Evolutionary conservation across 1,284 basidiomycete genomes (phyloP), one percentile per base, ranked within the genome.

Genomic region (Omphalotus olearius): DNA sequence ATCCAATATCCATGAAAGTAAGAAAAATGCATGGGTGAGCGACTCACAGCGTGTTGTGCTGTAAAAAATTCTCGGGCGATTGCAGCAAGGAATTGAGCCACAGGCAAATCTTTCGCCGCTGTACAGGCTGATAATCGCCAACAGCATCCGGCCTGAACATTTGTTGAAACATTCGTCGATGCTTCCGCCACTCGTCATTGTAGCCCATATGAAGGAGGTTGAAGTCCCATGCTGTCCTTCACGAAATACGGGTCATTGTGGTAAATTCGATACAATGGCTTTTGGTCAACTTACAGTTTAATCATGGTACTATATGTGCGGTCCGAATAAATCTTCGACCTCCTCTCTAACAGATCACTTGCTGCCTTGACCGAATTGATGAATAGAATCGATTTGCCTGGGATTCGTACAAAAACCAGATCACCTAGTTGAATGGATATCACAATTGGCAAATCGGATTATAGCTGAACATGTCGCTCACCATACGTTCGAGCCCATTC

Each of bases 241-340:
- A 47, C 33, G 16, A 23, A 20, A 18, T n/a, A 35, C 33, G 18
- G 33, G n/a, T 30, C 33, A 4, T 25, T 25, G 18, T 9, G 18
- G 6, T 18, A 25, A 3, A 18, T 18, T n/a, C 25, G 14, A 14
- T 20, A 43, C 6, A 47, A 23, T 23, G 23, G 5, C n/a, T 18
- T 18, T n/a, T 46, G 6, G 28, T 14, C 33, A 18, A 28, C 25
- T n/a, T n/a, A 50, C 41, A 20, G 44, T 36, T 20, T n/a, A n/a
- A 35, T 17, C 20, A 44, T 26, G 20, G 41, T 25, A 26, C 25
- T 23, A n/a, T 41, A 39, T 35, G 45, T 28, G 13, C 48, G 18
- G 18, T 42, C 40, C 28, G 48, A 50, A 35, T 50, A 50, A 11
- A 50, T 50, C 26, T 40, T 41, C 16, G 48, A 50, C 40, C 40